phyloP scores from a whole-genome alignment of 2,329 filamentous ascomycete genomes.

The Neurospora sp. region DNA sequence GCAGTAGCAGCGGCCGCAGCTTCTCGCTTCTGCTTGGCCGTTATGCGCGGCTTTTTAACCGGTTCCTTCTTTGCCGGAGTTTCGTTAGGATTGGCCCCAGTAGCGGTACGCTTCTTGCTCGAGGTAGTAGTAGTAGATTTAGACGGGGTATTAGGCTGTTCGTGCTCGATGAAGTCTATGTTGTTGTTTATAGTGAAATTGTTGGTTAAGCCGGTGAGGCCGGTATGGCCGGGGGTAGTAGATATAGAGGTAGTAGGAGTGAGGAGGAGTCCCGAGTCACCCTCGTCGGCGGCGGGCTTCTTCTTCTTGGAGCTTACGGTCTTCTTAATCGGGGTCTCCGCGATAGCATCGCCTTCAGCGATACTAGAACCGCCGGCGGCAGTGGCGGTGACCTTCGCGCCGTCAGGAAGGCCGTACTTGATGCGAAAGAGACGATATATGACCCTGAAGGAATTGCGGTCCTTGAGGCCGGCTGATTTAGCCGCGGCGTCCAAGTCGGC shows the following conservation, averaged over 20 bases:
- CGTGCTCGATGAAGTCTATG: not conserved
- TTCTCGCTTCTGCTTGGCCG: no score
- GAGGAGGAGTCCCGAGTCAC: not conserved
- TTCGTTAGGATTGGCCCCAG: no score
- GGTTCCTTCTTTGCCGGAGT: no score
- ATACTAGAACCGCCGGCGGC: not conserved
- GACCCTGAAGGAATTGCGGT: not conserved
- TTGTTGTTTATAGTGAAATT: not conserved
- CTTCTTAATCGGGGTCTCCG: not conserved
- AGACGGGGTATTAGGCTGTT: not conserved
- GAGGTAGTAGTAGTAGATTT: no score
- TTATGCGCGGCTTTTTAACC: no score
- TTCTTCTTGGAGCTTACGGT: not conserved
- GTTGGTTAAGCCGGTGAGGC: no score
- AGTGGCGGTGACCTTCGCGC: not conserved
- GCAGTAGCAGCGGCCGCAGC: no score
- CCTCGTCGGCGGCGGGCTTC: not conserved
- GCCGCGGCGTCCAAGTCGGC: not conserved
- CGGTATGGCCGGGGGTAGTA: not conserved
- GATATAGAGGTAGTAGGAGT: not conserved
- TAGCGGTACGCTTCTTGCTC: no score
- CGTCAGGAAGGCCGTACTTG: not conserved
- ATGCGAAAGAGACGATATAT: not conserved
- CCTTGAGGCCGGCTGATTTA: not conserved
- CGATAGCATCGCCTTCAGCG: not conserved